phyloP scores from a whole-genome alignment of 495 filamentous ascomycete genomes.

The Xylaria scruposa region DNA sequence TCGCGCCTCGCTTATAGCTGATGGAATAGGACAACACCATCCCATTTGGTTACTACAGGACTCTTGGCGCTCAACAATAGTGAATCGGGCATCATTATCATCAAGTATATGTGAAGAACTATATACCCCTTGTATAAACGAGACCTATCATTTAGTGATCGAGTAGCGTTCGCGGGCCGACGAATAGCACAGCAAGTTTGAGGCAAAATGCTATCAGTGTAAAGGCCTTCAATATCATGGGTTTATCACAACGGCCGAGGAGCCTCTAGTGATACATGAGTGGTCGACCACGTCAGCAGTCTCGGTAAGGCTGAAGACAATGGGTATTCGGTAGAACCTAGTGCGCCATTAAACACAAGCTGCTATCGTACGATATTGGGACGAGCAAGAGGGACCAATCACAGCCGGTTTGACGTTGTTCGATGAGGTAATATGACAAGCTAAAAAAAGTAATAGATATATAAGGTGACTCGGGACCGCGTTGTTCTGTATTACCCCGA shows the following conservation, averaged over 20 bases:
- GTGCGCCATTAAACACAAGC: background rate
- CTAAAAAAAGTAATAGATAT: background rate
- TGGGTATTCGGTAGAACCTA: background rate
- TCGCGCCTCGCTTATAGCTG: constrained; percentile 2
- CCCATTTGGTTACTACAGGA: background rate
- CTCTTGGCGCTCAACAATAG: background rate
- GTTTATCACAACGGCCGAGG: background rate
- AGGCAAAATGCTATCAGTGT: background rate
- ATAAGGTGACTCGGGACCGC: background rate
- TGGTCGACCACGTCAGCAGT: constrained; percentile 13
- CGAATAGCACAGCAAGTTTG: background rate
- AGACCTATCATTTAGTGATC: background rate
- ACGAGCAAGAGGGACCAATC: constrained; percentile 4
- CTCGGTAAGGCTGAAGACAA: constrained; percentile 16
- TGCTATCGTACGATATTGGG: background rate
- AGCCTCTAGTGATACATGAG: constrained; percentile 1
- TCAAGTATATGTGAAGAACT: background rate
- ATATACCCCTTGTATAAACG: background rate
- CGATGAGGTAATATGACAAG: background rate
- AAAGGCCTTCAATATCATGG: background rate
- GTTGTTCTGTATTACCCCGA: background rate
- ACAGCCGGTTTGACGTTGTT: background rate
- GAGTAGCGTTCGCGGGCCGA: background rate
- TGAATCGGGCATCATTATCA: background rate
- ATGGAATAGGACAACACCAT: background rate